Percentiles rank a stretch among this genome's conserved stretches.
Conservation (phyloP, 1,139 yeast species). For the Hyphopichia buzzinii region DNA sequence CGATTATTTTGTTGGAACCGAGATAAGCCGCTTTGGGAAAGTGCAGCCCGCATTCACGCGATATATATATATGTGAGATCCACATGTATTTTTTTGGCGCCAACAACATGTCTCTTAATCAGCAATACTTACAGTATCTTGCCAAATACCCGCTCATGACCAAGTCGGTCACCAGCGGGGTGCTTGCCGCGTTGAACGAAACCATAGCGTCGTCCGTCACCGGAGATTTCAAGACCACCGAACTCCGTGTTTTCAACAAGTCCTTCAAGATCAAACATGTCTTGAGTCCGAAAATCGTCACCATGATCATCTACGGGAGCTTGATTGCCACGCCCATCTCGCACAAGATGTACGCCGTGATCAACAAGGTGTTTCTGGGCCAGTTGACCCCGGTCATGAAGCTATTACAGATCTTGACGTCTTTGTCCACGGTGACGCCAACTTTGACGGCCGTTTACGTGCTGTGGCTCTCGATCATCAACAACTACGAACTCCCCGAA, state of each 20-base stretch:
- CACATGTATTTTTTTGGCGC: too few relatives aligned
- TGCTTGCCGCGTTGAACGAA: constrained; percentile 58
- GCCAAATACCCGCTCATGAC: constrained; percentile 55
- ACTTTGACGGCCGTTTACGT: constrained; percentile 56
- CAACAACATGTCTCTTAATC: constrained; percentile 11
- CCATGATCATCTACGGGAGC: constrained; percentile 74
- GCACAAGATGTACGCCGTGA: constrained; percentile 54
- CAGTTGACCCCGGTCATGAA: constrained; percentile 36
- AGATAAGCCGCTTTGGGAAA: too few relatives aligned
- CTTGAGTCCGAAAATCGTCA: constrained; percentile 47
- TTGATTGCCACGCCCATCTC: constrained; percentile 71
- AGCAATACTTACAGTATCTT: constrained; percentile 40
- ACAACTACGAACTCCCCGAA: constrained; percentile 19
- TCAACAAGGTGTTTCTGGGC: constrained; percentile 44
- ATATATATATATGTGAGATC: too few relatives aligned
- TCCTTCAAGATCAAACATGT: constrained; percentile 31
- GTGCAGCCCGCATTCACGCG: too few relatives aligned
- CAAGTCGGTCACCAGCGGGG: constrained; percentile 59
- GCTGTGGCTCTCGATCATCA: constrained; percentile 50
- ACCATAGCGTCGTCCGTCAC: constrained; percentile 54
- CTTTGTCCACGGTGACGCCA: constrained; percentile 66
- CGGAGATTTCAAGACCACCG: constrained; percentile 32
- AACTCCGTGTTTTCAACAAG: constrained; percentile 7
- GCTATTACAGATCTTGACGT: constrained; percentile 56
- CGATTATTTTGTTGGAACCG: too few relatives aligned